phyloP scores from a whole-genome alignment of 1,284 basidiomycete genomes.

The Calocybe gambosa region DNA sequence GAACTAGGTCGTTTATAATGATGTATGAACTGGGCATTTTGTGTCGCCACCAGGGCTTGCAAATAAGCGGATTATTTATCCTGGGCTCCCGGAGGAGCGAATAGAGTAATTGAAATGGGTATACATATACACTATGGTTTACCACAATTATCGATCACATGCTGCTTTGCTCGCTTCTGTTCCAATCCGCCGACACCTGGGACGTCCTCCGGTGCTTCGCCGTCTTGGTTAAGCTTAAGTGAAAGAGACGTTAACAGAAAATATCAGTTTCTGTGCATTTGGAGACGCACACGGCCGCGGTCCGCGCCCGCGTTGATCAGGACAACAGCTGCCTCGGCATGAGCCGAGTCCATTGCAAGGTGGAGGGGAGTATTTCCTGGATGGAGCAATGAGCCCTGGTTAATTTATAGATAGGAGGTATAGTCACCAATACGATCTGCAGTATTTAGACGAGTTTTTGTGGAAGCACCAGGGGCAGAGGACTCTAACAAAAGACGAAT shows the following conservation, averaged over 20 bases:
- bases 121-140: slow-evolving; percentile 26
- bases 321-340: slow-evolving; percentile 83
- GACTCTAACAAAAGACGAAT: slow-evolving; percentile 74
- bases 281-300: slow-evolving; percentile 65
- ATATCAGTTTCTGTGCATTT: slow-evolving; percentile 4
- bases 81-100: not conserved
- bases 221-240: slow-evolving; percentile 70
- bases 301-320: slow-evolving; percentile 93
- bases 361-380: slow-evolving; percentile 92
- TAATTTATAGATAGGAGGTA: slow-evolving; percentile 4
- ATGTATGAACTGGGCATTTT: no score
- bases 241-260: slow-evolving; percentile 15
- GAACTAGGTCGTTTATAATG: no score
- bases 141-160: slow-evolving; percentile 71
- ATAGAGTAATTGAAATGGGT: not conserved
- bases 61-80: not conserved
- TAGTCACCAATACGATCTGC: slow-evolving; percentile 74
- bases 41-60: no score
- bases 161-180: slow-evolving; percentile 69
- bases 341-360: slow-evolving; percentile 90
- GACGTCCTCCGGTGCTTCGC: slow-evolving; percentile 78
- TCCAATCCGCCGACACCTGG: slow-evolving; percentile 85
- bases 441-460: slow-evolving; percentile 80
- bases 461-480: slow-evolving; percentile 52
- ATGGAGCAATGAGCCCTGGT: slow-evolving; percentile 15